phyloP scores from a whole-genome alignment of 495 filamentous ascomycete species.

The Extremus antarcticus region DNA sequence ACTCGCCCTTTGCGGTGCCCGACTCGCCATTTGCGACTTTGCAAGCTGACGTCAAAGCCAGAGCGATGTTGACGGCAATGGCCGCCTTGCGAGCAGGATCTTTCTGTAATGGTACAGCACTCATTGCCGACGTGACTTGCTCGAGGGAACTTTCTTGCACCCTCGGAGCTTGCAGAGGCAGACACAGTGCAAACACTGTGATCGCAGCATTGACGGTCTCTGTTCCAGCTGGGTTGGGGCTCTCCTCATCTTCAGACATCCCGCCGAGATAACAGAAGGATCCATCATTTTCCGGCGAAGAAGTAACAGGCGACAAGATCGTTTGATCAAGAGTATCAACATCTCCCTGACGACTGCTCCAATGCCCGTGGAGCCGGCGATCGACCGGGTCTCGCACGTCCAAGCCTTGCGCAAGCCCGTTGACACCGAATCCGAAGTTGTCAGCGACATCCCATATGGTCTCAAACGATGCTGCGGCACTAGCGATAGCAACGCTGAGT shows the following conservation, averaged over 20 bases:
- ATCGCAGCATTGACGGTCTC: slow-evolving; percentile 92
- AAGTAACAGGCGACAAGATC: slow-evolving; percentile 58
- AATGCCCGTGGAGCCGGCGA: slow-evolving; percentile 43
- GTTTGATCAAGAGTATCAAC: slow-evolving; percentile 62
- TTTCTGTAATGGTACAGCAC: slow-evolving; percentile 65
- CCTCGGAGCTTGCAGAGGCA: slow-evolving; percentile 76
- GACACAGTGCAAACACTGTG: slow-evolving; percentile 76
- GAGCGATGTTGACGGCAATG: slow-evolving; percentile 79
- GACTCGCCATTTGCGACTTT: slow-evolving; percentile 78
- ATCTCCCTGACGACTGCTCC: slow-evolving; percentile 50
- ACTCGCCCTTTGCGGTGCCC: slow-evolving; percentile 56
- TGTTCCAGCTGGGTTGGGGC: slow-evolving; percentile 78
- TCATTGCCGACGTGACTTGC: slow-evolving; percentile 77
- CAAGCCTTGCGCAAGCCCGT: slow-evolving; percentile 70
- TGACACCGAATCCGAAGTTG: slow-evolving; percentile 88
- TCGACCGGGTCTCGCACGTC: slow-evolving; percentile 36
- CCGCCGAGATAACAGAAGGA: slow-evolving; percentile 60
- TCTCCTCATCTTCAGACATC: slow-evolving; percentile 21
- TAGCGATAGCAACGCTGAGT: slow-evolving; percentile 84
- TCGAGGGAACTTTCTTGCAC: slow-evolving; percentile 94
- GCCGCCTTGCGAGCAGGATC: slow-evolving; percentile 82
- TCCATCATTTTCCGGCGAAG: slow-evolving; percentile 82
- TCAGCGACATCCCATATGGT: slow-evolving; percentile 90
- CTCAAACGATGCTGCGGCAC: slow-evolving; percentile 80
- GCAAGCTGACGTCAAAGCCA: slow-evolving; percentile 65